Conservation (phyloP, 164 flowering plant species). For the Piper longum region DNA sequence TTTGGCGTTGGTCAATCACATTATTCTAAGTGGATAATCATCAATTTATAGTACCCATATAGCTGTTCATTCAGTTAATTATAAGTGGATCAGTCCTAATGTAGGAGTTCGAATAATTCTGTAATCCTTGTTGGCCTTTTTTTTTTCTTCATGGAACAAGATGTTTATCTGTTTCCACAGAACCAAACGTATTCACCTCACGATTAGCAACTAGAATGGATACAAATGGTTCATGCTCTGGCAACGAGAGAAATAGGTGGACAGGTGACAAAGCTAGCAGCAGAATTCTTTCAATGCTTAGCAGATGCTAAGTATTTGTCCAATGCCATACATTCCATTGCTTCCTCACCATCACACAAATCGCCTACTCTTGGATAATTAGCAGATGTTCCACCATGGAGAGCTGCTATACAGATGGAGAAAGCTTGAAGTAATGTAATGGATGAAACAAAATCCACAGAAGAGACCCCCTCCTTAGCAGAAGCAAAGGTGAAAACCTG, state of each 20-base stretch:
- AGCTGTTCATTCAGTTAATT: no score
- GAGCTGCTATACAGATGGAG: slow-evolving; percentile 44
- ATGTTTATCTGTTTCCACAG: no score
- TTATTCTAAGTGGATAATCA: no score
- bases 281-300: slow-evolving; percentile 13
- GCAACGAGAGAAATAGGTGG: slow-evolving; percentile 74
- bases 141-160: no score
- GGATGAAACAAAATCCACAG: slow-evolving; percentile 38
- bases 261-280: slow-evolving; percentile 23
- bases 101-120: no score
- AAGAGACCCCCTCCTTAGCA: slow-evolving; percentile 32
- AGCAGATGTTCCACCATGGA: slow-evolving; percentile 23
- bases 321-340: slow-evolving; percentile 9
- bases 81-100: no score
- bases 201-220: no score
- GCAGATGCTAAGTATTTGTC: slow-evolving; percentile 6
- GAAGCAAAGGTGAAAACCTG: slow-evolving; percentile 46
- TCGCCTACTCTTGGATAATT: slow-evolving; percentile 13
- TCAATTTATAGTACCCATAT: no score
- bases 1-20: no score
- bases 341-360: slow-evolving; percentile 8
- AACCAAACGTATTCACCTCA: no score
- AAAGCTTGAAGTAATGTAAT: slow-evolving; percentile 64
- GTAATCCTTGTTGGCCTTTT: no score
- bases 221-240: slow-evolving; percentile 26